Conservation (phyloP, 768 basidiomycete genomes). For the Crepidotus variabilis region DNA sequence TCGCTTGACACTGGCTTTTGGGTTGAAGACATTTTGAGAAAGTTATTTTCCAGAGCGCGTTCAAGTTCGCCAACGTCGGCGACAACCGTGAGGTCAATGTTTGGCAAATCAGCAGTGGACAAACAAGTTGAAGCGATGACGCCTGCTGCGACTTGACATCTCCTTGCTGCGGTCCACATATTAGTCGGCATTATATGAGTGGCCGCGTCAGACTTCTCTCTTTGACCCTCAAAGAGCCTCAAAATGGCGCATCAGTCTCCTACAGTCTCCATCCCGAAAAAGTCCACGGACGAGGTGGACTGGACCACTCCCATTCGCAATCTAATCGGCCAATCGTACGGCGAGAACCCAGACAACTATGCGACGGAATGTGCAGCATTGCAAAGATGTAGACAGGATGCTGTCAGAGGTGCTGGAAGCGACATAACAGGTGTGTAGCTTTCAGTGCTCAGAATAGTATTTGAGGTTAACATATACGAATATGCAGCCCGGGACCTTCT, state of each 20-base stretch:
- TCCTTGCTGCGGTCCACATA: constrained; percentile 1
- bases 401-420: constrained; percentile 93
- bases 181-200: too few relatives aligned
- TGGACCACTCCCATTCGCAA: constrained; percentile 87
- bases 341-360: constrained; percentile 90
- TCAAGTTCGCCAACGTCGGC: constrained; percentile 20
- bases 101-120: constrained; percentile 15
- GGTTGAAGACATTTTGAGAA: constrained; percentile 41
- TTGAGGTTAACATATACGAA: background rate
- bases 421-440: constrained; percentile 77
- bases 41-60: constrained; percentile 7
- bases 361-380: constrained; percentile 77
- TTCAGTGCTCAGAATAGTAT: constrained; percentile 3
- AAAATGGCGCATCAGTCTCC: constrained; percentile 78
- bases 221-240: background rate
- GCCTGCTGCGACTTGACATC: background rate
- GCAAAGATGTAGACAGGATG: constrained; percentile 92
- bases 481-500: constrained; percentile 79
- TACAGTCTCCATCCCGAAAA: constrained; percentile 89
- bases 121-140: constrained; percentile 5
- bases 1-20: constrained; percentile 79
- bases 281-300: constrained; percentile 95
- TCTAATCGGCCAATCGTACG: constrained; percentile 88
- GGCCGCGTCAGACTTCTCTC: background rate
- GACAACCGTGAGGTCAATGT: constrained; percentile 28